These are phyloP conservation scores for Exophiala aquamarina DNA, from an alignment of 2,329 filamentous ascomycete genomes.

Conservation along the genomic window DNA sequence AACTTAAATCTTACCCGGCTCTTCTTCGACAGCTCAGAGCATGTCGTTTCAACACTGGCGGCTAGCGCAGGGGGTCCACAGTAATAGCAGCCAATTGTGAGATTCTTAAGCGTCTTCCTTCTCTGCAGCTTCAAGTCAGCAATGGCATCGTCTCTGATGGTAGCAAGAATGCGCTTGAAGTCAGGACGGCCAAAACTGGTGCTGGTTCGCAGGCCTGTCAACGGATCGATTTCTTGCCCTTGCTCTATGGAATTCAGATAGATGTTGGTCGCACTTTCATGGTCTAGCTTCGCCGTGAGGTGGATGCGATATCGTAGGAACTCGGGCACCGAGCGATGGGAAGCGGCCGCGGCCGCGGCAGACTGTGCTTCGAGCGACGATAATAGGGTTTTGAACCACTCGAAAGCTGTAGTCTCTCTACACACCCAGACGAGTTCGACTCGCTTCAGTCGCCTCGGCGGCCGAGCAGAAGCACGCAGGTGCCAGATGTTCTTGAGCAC, in stretches of 20 bases:
- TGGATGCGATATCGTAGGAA: conserved; percentile 99
- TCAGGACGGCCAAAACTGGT: conserved; percentile 96
- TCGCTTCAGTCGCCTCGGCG: conserved; percentile 81
- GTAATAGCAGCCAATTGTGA: conserved; percentile 86
- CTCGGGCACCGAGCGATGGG: conserved; percentile 57
- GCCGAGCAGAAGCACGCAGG: conserved; percentile 83
- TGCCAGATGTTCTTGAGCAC: conserved; percentile 99
- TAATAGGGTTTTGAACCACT: conserved; percentile 97
- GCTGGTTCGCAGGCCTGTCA: conserved; percentile 84
- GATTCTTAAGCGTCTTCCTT: conserved; percentile 62
- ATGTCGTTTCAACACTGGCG: conserved; percentile 80
- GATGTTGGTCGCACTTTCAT: conserved; percentile 93
- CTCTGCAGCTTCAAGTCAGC: conserved; percentile 85
- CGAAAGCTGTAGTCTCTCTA: conserved; percentile 91
- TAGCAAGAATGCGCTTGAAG: conserved; percentile 74
- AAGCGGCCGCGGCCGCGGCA: conserved; percentile 63
- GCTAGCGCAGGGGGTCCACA: conserved; percentile 84
- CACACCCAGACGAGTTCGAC: conserved; percentile 99
- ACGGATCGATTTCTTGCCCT: conserved; percentile 79
- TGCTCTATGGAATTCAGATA: conserved; percentile 94
- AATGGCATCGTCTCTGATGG: conserved; percentile 84
- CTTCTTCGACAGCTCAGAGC: conserved; percentile 68
- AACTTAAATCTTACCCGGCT: conserved; percentile 90
- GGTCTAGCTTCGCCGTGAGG: conserved; percentile 87
- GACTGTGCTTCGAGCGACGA: conserved; percentile 88